phyloP scores from a whole-genome alignment of 768 basidiomycete genomes.

The Rhodotorula kratochvilovae region DNA sequence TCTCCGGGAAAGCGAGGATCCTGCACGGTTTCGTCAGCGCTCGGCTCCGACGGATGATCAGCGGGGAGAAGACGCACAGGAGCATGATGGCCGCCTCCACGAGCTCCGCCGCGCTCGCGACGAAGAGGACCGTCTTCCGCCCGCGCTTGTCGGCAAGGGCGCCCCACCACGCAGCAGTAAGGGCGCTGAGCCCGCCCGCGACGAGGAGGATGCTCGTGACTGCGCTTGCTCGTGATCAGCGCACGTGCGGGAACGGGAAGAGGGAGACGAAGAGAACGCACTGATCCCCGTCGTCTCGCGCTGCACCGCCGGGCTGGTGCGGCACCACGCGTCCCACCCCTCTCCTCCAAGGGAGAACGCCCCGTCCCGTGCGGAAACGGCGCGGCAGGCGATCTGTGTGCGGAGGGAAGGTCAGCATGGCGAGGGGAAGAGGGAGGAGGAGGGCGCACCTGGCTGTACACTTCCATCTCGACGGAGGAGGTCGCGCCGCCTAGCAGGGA shows the following conservation, averaged over 20 bases:
- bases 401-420: background rate
- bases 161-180: conserved; percentile 30
- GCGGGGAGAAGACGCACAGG: background rate
- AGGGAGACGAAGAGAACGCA: background rate
- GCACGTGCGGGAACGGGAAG: too few relatives aligned
- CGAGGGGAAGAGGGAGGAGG: background rate
- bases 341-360: background rate
- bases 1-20: background rate
- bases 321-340: conserved; percentile 16
- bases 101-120: background rate
- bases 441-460: background rate
- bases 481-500: background rate
- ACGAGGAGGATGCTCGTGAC: conserved; percentile 17
- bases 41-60: too few relatives aligned
- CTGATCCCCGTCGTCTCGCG: background rate
- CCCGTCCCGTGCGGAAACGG: background rate
- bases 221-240: too few relatives aligned
- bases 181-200: conserved; percentile 6
- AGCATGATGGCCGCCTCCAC: background rate
- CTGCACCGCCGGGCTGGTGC: conserved; percentile 4
- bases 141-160: conserved; percentile 9
- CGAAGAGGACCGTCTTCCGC: conserved; percentile 5
- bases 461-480: conserved; percentile 11
- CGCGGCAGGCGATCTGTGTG: conserved; percentile 12
- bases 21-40: too few relatives aligned